Base-by-base conservation (phyloP, 2,329 filamentous ascomycete genomes). In the Colletotrichum limetticola region DNA sequence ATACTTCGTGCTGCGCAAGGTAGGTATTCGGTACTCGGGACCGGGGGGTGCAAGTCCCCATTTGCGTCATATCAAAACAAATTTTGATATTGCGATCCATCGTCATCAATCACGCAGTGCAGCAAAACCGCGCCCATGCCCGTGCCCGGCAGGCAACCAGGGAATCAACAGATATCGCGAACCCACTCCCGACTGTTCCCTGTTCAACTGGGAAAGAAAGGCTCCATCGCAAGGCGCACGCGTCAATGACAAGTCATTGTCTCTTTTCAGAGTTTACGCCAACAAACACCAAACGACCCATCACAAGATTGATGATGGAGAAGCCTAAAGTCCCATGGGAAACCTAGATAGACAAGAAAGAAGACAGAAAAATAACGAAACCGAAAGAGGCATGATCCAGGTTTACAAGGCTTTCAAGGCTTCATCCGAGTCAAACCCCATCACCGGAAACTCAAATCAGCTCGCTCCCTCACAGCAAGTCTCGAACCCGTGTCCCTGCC, bases 51-150 rank as follows among this genome's bases (percentile, higher is more conserved):
- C 55, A 42, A 53, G 30, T 19, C 19, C 26, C 59, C 56, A 63
- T 64, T 68, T 53, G 26, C 66, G 69, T 69, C 66, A 72, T 69
- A 63, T 35, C 16, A 35, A 35, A 24, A 53, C 42, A 30, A 63
- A 68, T 19, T 58, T 24, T n/a, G 42, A 24, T 22, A 37, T 63
- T 53, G 58, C 22, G 22, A 52, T 62, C 65, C 55, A 30, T 46
- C 37, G 24, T 32, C 24, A 35, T 57, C 58, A 49, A 67, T 28
- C 32, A 35, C 32, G 32, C 32, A 35, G 32, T 5, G 32, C 11
- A 53, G 42, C 35, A 55, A 55, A n/a, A 30, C 56, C 56, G 56
- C 30, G 14, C 37, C 12, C 19, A 16, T 26, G n/a, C 49, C 26
- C 26, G 30, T 28, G 37, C n/a, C 35, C 42, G 60, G 37, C 19